Conservation (phyloP, 768 basidiomycete species). For the Lactifluus pinguis region DNA sequence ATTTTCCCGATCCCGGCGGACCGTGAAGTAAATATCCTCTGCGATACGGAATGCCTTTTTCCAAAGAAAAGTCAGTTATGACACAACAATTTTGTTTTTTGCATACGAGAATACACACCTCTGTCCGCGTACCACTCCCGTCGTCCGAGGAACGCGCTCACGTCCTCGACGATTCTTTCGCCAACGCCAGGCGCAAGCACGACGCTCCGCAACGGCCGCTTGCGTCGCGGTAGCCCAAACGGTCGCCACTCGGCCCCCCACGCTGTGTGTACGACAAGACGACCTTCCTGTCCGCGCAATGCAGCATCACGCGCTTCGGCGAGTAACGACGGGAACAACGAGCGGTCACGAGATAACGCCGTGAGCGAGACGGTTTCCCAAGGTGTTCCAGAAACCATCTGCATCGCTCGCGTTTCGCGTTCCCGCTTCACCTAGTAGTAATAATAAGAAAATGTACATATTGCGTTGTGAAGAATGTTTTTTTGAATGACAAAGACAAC, state of each 20-base stretch:
- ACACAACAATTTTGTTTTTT: too few relatives aligned
- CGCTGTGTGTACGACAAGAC: conserved; percentile 91
- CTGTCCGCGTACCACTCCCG: conserved; percentile 94
- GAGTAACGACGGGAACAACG: conserved; percentile 70
- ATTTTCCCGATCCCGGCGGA: conserved; percentile 96
- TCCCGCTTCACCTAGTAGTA: conserved; percentile 95
- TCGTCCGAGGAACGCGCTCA: conserved; percentile 72
- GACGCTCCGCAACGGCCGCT: conserved; percentile 82
- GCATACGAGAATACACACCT: conserved; percentile 41
- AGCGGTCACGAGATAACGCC: conserved; percentile 79
- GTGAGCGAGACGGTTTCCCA: conserved; percentile 98
- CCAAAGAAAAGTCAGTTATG: too few relatives aligned
- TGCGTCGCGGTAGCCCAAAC: conserved; percentile 85
- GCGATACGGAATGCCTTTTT: conserved; percentile 88
- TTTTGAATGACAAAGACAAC: too few relatives aligned
- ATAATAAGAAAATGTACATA: too few relatives aligned
- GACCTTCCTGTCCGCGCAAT: conserved; percentile 79
- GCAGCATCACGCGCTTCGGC: conserved; percentile 87
- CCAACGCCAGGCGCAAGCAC: conserved; percentile 76
- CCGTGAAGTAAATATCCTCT: conserved; percentile 93
- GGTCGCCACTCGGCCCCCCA: conserved; percentile 97
- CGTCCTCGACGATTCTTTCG: conserved; percentile 75
- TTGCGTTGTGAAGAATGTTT: too few relatives aligned
- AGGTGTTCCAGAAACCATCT: conserved; percentile 82
- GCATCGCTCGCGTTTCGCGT: conserved; percentile 87